Evolutionary conservation across 768 basidiomycete genomes (phyloP).

Genomic region (Serendipita sp.): DNA sequence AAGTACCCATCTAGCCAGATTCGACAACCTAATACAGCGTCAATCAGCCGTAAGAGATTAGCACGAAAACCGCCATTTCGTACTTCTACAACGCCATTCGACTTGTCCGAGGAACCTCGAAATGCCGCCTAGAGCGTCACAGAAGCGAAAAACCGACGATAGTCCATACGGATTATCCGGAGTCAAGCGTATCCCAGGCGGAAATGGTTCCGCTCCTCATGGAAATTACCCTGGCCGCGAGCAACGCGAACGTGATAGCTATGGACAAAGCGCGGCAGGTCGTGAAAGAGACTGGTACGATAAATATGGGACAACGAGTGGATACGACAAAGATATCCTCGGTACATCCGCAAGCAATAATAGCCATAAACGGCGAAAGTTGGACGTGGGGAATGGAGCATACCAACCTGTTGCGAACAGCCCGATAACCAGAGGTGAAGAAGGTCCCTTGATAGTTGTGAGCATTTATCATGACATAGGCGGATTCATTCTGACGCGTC

Average conservation of each 20-base stretch:
- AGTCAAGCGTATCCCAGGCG: not conserved
- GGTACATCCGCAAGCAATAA: not conserved
- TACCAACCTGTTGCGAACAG: not conserved
- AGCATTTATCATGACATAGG: not conserved
- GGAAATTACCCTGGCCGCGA: not conserved
- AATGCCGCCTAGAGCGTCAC: not conserved
- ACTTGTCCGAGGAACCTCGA: no score
- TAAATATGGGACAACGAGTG: not conserved
- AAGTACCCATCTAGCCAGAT: no score
- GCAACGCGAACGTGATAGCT: not conserved
- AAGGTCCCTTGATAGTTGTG: not conserved
- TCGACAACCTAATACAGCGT: no score
- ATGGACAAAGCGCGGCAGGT: not conserved
- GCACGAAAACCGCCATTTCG: no score
- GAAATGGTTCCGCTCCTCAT: not conserved
- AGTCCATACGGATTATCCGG: not conserved
- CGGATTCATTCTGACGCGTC: not conserved
- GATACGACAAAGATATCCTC: not conserved
- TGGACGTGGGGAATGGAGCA: not conserved
- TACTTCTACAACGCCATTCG: no score
- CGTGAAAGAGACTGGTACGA: not conserved
- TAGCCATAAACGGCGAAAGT: not conserved
- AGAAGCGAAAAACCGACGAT: conserved; percentile 3
- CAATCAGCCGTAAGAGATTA: no score
- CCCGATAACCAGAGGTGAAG: not conserved